Evolutionary conservation across 1,284 basidiomycete species (phyloP), one percentile per base, ranked within the genome.

Genomic region (Agroathelia rolfsii): DNA sequence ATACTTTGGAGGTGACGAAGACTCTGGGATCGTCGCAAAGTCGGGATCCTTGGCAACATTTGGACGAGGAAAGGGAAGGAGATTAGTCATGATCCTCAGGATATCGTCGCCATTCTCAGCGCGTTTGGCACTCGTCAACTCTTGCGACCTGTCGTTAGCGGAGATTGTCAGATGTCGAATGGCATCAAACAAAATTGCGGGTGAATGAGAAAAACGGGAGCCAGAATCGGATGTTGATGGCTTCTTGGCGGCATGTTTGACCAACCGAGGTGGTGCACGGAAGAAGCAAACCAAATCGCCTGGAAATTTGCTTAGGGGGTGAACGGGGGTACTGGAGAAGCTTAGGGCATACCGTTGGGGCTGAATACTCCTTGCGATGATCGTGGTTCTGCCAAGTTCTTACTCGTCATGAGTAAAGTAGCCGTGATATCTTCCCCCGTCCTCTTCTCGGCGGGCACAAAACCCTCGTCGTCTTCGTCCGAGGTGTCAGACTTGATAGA

Each of bases 261-360:
- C 70, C 35, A 81, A 70, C n/a, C 82, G 67, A 15, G 74, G 75
- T 2, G 80, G 72, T 4, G 76, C 76, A 24, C 82, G 73, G 58
- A 85, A 90, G 58, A 93, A 90, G 48, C 78, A 86, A 0, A 92
- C 72, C 1, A 93, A 62, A 57, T 89, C 76, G 29, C 87, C 87
- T 89, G 40, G 8, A 35, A 25, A 21, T 20, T 5, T 30, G 7
- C 28, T 6, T 7, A 30, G 16, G 19, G 35, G 17, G n/a, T n/a
- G n/a, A n/a, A n/a, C n/a, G n/a, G n/a, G n/a, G n/a, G n/a, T n/a
- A n/a, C n/a, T n/a, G n/a, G n/a, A n/a, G n/a, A n/a, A n/a, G n/a
- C n/a, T n/a, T n/a, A n/a, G n/a, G n/a, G 17, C 28, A 42, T 37
- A 87, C 88, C 89, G 43, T 87, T 86, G 0, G 85, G 83, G 1